Evolutionary conservation across 1,139 yeast species (phyloP).

Genomic region (Kodamaea sp.): DNA sequence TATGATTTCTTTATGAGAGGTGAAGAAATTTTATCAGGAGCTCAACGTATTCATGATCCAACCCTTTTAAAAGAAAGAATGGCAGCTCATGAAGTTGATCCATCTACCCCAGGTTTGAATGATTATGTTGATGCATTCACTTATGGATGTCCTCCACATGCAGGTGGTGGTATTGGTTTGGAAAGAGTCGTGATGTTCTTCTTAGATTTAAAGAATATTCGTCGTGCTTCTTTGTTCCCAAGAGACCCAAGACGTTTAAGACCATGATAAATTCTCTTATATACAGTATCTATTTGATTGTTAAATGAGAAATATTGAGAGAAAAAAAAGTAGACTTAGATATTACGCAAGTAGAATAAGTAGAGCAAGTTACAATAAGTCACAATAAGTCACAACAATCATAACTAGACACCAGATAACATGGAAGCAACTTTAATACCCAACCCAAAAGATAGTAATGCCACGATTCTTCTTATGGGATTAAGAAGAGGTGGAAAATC

Average conservation of each 20-base stretch:
- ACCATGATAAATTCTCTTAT: slow-evolving; percentile 45
- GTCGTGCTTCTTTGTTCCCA: slow-evolving; percentile 97
- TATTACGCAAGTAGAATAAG: too few species aligned
- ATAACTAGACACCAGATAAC: background rate
- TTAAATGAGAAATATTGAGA: background rate
- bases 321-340: background rate
- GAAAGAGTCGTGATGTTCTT: slow-evolving; percentile 99
- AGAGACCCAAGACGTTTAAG: slow-evolving; percentile 95
- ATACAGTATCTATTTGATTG: background rate
- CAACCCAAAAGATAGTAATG: slow-evolving; percentile 50
- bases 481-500: slow-evolving; percentile 79
- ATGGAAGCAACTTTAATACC: slow-evolving; percentile 35
- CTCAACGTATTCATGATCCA: slow-evolving; percentile 97
- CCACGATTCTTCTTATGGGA: slow-evolving; percentile 82
- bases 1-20: slow-evolving; percentile 99
- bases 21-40: slow-evolving; percentile 97
- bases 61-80: slow-evolving; percentile 77
- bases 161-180: slow-evolving; percentile 99
- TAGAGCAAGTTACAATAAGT: background rate
- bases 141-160: slow-evolving; percentile 97
- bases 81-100: slow-evolving; percentile 77
- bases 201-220: slow-evolving; percentile 91
- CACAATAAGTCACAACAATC: background rate
- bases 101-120: slow-evolving; percentile 72
- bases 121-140: slow-evolving; percentile 91